Percentiles rank a stretch among this genome's conserved stretches.
Conservation (phyloP, 306 rosid genomes). For the Spatholobus suberectus region DNA sequence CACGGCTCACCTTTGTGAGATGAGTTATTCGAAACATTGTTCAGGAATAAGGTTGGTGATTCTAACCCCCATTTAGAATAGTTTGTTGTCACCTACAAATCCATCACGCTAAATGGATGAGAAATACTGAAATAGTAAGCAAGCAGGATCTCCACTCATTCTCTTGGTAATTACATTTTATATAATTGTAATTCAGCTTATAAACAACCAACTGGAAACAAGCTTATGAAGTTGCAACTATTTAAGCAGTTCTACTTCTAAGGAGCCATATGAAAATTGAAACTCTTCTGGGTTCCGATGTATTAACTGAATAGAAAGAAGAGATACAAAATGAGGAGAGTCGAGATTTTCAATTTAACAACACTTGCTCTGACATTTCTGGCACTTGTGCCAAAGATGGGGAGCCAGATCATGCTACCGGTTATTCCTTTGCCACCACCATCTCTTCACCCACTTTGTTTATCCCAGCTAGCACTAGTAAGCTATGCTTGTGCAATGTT, state of each 20-base stretch:
- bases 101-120: constrained; percentile 69
- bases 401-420: constrained; percentile 39
- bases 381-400: constrained; percentile 44
- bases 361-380: constrained; percentile 46
- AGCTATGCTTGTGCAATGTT: constrained; percentile 70
- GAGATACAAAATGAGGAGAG: constrained; percentile 49
- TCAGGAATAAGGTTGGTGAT: constrained; percentile 56
- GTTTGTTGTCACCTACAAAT: constrained; percentile 59
- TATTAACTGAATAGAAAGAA: neutral
- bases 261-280: constrained; percentile 33
- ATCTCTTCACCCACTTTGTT: constrained; percentile 63
- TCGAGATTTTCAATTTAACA: constrained; percentile 37
- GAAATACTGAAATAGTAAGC: constrained; percentile 34
- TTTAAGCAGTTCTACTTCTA: constrained; percentile 53
- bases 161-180: constrained; percentile 51
- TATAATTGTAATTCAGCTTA: constrained; percentile 30
- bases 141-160: constrained; percentile 47
- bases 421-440: neutral
- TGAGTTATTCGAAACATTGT: constrained; percentile 29
- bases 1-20: constrained; percentile 20
- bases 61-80: constrained; percentile 14
- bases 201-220: constrained; percentile 30
- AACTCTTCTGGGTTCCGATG: constrained; percentile 28
- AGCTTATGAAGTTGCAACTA: constrained; percentile 38
- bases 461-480: constrained; percentile 71